Base-by-base conservation (phyloP, 129 eudicot species). In the Smallanthus sonchifolius region DNA sequence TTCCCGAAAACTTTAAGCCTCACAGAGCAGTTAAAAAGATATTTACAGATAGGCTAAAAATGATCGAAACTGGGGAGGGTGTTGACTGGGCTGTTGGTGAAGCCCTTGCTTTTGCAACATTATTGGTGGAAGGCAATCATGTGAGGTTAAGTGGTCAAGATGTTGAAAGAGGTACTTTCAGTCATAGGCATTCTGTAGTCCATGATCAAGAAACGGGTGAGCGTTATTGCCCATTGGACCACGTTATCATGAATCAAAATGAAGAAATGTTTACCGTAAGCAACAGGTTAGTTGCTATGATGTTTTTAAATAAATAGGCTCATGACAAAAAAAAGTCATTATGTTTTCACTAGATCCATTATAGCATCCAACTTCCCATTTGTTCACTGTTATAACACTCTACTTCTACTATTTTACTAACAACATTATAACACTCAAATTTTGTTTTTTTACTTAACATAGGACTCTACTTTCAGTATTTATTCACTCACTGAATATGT, bases 71-170 rank as follows among this genome's bases (percentile, higher is more conserved):
- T 1, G 78, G 78, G 30, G 98, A 92, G 68, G 98, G 96, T 42
- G 84, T 92, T 73, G 98, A 92, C 76, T 92, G 98, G 98, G 98
- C 98, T 10, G 90, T 92, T 30, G 98, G 87, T 38, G 98, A 92
- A 83, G 98, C 98, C 40, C 98, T 92, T 67, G 98, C 98, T 59
- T 92, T 92, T 67, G 98, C 98, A 43, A 92, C 98, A 38, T 75
- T 92, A 83, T 85, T 92, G 74, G 89, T 86, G 7, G 98, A 92
- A 81, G 98, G 98, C 35, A 92, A 92, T 83, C 98, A 92, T 75
- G 98, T 92, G 51, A 80, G 98, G 76, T 73, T 92, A 83, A 92
- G 98, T 62, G 98, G 98, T 51, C 98, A 92, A 80, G 98, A 92
- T 81, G 98, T 92, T 59, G 98, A 92, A 81, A 82, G 98, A 72